Evolutionary conservation across 805 yeast genomes (phyloP).

Genomic region (Saitoella complicata): DNA sequence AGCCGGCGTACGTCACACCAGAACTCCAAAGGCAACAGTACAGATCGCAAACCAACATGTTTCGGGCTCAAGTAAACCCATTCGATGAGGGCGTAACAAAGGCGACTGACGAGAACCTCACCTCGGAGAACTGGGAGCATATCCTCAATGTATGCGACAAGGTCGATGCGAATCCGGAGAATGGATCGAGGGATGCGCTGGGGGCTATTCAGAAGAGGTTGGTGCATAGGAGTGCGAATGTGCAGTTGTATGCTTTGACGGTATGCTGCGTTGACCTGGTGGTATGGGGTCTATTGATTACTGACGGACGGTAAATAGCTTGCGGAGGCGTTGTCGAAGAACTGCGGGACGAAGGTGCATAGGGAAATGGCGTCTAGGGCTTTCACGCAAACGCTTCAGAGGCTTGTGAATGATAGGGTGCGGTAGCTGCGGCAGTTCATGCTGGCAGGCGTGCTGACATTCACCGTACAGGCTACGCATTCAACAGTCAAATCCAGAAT

Average conservation of each 20-base stretch:
- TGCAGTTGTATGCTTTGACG: conserved; percentile 40
- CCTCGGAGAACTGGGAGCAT: conserved; percentile 52
- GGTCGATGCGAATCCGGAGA: conserved; percentile 45
- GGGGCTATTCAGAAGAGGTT: conserved; percentile 33
- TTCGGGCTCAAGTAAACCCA: neutral
- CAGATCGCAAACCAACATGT: neutral
- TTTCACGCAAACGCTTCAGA: conserved; percentile 33
- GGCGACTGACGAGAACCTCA: conserved; percentile 50
- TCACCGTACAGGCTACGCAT: conserved; percentile 31
- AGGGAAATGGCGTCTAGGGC: conserved; percentile 43
- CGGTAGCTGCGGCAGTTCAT: neutral
- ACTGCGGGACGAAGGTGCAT: conserved; percentile 57
- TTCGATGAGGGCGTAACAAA: conserved; percentile 13
- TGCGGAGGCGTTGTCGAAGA: conserved; percentile 50
- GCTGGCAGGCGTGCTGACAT: neutral
- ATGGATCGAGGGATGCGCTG: conserved; percentile 33
- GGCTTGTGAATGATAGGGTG: conserved; percentile 33
- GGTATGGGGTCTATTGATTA: no score
- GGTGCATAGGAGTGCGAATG: conserved; percentile 42
- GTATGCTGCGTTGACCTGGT: conserved; percentile 4
- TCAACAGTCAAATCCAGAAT: conserved; percentile 47
- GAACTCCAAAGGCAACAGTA: no score
- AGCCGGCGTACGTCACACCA: no score
- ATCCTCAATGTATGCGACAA: conserved; percentile 51
- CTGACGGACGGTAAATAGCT: conserved; percentile 10